Conservation (phyloP, 2,329 filamentous ascomycete species). For the Trichoderma pleuroti region DNA sequence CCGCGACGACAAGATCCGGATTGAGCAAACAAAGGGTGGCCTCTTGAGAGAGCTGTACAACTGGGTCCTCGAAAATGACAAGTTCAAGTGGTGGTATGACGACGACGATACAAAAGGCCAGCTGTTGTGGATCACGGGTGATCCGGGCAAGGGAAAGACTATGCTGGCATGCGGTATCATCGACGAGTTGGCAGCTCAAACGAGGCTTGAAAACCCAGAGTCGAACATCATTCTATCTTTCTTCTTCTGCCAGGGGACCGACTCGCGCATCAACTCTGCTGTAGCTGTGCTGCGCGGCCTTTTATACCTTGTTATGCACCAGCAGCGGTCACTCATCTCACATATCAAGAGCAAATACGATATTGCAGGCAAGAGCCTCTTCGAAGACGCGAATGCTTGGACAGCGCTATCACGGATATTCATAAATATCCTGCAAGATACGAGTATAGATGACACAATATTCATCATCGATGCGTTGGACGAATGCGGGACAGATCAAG, state of each 20-base stretch:
- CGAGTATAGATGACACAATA: constrained; percentile 20
- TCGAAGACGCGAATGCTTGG: constrained; percentile 39
- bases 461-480: background rate
- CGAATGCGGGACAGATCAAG: background rate
- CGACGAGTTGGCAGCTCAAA: background rate
- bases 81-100: constrained; percentile 24
- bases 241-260: constrained; percentile 14
- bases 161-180: constrained; percentile 41
- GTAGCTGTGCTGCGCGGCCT: constrained; percentile 42
- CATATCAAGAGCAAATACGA: constrained; percentile 35
- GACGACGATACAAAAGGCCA: constrained; percentile 6
- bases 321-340: constrained; percentile 32
- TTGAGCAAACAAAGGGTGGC: constrained; percentile 26
- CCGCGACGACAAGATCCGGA: constrained; percentile 30
- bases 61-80: constrained; percentile 32
- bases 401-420: constrained; percentile 37
- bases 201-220: background rate
- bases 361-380: constrained; percentile 30
- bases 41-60: constrained; percentile 26
- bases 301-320: constrained; percentile 36
- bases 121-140: constrained; percentile 39
- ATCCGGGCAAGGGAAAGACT: constrained; percentile 43
- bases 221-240: constrained; percentile 10
- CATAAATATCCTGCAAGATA: constrained; percentile 33
- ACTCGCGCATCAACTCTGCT: constrained; percentile 37